Evolutionary conservation across 2,329 filamentous ascomycete species (phyloP), one percentile per base, ranked within the genome.

Genomic region (Verticillium isaacii): DNA sequence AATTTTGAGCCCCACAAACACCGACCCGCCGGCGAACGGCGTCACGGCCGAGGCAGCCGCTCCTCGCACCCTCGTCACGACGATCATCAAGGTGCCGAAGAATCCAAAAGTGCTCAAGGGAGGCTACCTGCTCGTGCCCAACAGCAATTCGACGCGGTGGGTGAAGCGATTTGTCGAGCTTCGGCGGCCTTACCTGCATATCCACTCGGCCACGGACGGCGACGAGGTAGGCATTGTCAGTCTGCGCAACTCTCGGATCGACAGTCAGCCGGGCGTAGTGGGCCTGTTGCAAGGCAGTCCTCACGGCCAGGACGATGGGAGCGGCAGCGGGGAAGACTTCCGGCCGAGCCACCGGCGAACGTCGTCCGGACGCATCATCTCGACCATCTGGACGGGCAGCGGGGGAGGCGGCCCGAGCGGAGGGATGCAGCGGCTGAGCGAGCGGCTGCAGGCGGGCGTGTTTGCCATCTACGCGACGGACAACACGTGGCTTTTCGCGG

Each of bases 381-480:
- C 83, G 37, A 81, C 82, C 14, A 80, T 85, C 59, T 84, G 83
- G 82, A 82, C 79, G 2, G 82, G 81, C 32, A 75, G 71, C 23
- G 75, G 75, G 8, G 77, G 78, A 59, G 75, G 78, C 8, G 64
- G 64, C 34, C 60, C 68, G 19, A 65, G 56, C 61, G 73, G 34
- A 73, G 82, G 83, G 6, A 75, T 87, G 6, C 79, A 80, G 62
- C 78, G 82, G 32, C 76, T 87, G 32, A 85, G 80, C 71, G 83
- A 85, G 70, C 74, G 86, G 74, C 78, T 83, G 74, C 84, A 86
- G 69, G 83, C 87, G 4, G 89, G 90, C 66, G 91, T 98, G 50
- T 99, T 97, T 82, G 95, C 95, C 14, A 86, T 99, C 58, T 99
- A 98, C 72, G 94, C 92, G 52, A 91, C 90, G 63, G 90, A 95